Conservation (phyloP, 2,329 filamentous ascomycete genomes). For the Fusarium sterilihyphosum region DNA sequence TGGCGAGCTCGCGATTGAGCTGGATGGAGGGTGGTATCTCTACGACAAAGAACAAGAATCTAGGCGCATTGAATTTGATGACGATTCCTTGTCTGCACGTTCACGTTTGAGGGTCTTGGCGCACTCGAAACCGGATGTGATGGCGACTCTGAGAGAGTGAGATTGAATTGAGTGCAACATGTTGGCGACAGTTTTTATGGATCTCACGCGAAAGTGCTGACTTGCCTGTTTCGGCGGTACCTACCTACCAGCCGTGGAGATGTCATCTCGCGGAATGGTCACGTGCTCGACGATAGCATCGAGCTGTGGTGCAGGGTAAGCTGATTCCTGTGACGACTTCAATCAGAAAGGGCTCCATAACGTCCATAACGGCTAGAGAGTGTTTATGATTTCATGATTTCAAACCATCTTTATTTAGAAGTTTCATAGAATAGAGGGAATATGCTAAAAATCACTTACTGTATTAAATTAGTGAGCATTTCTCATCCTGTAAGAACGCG, state of each 20-base stretch:
- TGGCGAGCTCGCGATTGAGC: not conserved
- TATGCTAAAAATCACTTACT: not conserved
- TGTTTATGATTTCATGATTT: not conserved
- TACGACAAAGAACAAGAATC: not conserved
- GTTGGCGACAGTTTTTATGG: constrained; percentile 23
- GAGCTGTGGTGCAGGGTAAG: constrained; percentile 19
- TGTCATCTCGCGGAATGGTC: not conserved
- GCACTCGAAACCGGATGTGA: not conserved
- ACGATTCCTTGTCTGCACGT: not conserved
- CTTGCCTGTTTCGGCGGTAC: constrained; percentile 17
- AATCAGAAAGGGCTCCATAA: not conserved
- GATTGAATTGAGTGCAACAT: not conserved
- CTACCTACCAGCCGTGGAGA: not conserved
- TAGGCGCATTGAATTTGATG: not conserved
- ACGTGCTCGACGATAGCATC: not conserved
- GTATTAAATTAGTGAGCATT: fast-evolving
- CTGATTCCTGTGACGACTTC: not conserved
- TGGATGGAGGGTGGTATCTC: not conserved
- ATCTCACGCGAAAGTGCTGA: constrained; percentile 1
- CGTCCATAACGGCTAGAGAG: not conserved
- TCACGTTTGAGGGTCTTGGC: not conserved
- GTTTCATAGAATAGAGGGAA: too few species aligned
- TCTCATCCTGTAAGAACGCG: not conserved
- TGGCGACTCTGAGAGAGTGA: not conserved
- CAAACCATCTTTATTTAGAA: too few species aligned